Evolutionary conservation across 345 rosid genomes (phyloP), one percentile per base, ranked within the genome.

Genomic region (Noccaea bulbosa): DNA sequence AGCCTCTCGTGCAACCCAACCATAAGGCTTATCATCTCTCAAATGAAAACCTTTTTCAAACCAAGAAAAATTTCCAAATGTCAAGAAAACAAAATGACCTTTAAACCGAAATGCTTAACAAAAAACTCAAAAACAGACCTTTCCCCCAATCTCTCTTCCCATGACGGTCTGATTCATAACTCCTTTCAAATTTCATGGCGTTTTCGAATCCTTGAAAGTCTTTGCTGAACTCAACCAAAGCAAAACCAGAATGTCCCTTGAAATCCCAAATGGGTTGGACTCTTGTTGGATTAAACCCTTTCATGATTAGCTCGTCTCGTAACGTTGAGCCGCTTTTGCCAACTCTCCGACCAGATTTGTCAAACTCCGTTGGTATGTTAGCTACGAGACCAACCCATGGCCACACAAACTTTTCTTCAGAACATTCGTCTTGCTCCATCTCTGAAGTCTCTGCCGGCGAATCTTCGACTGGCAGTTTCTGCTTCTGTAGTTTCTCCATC

Each of bases 301-400:
- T 78, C 6, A 1, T 20, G 38, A 40, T 62, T 0, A 90, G 65
- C 24, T 85, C 91, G 16, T 85, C 85, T 69, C 76, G 72, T 11
- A 92, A 64, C 34, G 60, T 69, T 17, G 82, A 6, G 37, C 96
- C 92, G 64, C 96, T 88, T 53, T 82, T 81, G 11, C 87, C 96
- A 11, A 85, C 78, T 37, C 38, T 54, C 30, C 66, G 73, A 22
- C 91, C 95, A 55, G 69, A 71, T 43, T 52, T 33, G 0, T 64
- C 76, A 11, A 66, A 0, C 12, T 62, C 65, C 2, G 85, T 85
- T 65, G 72, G 80, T n/a, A 92, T 67, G 75, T 90, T 92, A 0
- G 93, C 93, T 32, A 92, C 44, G 39, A 87, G 48, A 5, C 93
- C 98, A 76, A 72, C 76, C 81, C 88, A 85, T 20, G 97, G 97